Evolutionary conservation across 2,329 filamentous ascomycete genomes (phyloP).

Genomic region (Gyromitra esculenta): DNA sequence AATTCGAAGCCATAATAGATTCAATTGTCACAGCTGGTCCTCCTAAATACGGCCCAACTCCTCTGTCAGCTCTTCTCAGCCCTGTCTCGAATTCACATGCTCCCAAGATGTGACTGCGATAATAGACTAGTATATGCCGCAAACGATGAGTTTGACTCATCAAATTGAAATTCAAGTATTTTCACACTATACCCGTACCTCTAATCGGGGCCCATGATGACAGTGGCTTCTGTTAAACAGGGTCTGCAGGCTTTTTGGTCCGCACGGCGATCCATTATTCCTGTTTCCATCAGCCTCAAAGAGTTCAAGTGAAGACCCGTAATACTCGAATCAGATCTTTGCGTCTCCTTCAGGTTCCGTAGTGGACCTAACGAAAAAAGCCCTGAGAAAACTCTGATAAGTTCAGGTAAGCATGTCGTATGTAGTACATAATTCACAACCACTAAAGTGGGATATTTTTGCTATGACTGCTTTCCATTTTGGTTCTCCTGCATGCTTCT

Average conservation of each 20-base stretch:
- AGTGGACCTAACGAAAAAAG: background rate
- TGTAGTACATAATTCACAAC: slow-evolving; percentile 21
- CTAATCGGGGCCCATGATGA: background rate
- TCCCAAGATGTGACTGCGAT: slow-evolving; percentile 35
- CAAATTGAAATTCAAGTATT: background rate
- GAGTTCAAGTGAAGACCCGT: background rate
- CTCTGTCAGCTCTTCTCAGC: slow-evolving; percentile 29
- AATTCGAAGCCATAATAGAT: slow-evolving; percentile 41
- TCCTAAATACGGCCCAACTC: background rate
- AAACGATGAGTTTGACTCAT: slow-evolving; percentile 41
- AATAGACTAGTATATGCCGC: slow-evolving; percentile 22
- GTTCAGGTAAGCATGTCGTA: slow-evolving; percentile 9
- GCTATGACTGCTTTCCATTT: slow-evolving; percentile 25
- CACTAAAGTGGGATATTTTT: slow-evolving; percentile 17
- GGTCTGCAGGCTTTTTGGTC: slow-evolving; percentile 1
- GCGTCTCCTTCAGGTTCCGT: background rate
- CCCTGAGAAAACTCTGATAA: slow-evolving; percentile 26
- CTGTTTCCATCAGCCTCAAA: slow-evolving; percentile 4
- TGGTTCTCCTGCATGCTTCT: slow-evolving; percentile 24
- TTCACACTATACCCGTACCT: slow-evolving; percentile 1
- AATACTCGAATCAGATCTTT: background rate
- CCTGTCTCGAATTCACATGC: slow-evolving; percentile 41
- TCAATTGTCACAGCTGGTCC: slow-evolving; percentile 26
- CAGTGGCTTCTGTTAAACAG: background rate
- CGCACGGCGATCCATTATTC: slow-evolving; percentile 11